Evolutionary conservation across 306 rosid species (phyloP).

Genomic region (Vicia sativa): DNA sequence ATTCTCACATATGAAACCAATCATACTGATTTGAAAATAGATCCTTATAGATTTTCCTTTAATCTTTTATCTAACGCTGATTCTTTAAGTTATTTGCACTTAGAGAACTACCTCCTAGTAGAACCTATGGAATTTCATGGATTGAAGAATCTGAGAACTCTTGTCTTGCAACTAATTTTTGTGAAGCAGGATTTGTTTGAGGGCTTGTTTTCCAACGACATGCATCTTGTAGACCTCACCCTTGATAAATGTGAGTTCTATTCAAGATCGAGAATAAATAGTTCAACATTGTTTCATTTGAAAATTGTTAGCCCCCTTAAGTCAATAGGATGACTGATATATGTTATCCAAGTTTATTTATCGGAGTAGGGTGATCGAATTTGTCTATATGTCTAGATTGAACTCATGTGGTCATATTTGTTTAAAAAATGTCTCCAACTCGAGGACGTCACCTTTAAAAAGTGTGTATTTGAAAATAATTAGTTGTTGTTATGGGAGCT

Average conservation of each 20-base stretch:
- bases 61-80: neutral
- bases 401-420: neutral
- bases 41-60: neutral
- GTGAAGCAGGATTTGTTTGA: neutral
- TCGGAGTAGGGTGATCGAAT: neutral
- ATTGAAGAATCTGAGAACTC: neutral
- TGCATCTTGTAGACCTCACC: neutral
- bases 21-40: neutral
- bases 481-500: no score
- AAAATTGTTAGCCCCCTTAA: neutral
- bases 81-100: neutral
- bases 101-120: neutral
- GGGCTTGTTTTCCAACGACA: neutral
- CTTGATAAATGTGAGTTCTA: neutral
- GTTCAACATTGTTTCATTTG: neutral
- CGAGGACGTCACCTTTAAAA: slow-evolving; percentile 3
- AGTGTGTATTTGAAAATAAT: no score
- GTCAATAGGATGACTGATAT: neutral
- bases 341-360: neutral
- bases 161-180: neutral
- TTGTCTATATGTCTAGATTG: neutral
- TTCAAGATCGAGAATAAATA: neutral
- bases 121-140: neutral
- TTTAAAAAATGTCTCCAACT: neutral
- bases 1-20: neutral